phyloP scores from a whole-genome alignment of 2,329 filamentous ascomycete genomes.

The Neofusicoccum sp. region DNA sequence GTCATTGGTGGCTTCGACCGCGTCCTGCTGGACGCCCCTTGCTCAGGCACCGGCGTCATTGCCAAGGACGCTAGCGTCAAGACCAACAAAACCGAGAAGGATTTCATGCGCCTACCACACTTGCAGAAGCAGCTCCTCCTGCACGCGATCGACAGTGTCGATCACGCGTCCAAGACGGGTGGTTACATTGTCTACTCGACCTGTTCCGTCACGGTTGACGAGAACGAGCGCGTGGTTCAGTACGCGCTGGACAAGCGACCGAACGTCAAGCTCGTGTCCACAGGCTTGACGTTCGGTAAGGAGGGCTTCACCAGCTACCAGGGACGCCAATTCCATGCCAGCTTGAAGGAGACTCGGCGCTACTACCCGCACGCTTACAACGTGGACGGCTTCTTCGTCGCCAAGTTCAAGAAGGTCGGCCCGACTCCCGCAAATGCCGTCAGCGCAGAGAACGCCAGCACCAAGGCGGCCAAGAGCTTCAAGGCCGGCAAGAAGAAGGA shows the following conservation, averaged over 20 bases:
- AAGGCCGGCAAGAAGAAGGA: conserved; percentile 46
- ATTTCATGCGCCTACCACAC: conserved; percentile 92
- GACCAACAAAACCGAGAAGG: conserved; percentile 95
- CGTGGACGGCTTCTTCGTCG: conserved; percentile 97
- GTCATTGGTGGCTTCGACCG: conserved; percentile 96
- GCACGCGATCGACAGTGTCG: conserved; percentile 90
- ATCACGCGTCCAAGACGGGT: conserved; percentile 88
- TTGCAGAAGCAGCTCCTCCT: conserved; percentile 93
- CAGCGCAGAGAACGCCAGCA: conserved; percentile 28
- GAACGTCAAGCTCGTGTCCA: conserved; percentile 91
- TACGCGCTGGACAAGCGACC: conserved; percentile 90
- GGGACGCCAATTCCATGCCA: conserved; percentile 88
- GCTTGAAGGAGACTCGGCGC: conserved; percentile 77
- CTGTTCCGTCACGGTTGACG: conserved; percentile 90
- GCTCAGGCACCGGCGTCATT: conserved; percentile 96
- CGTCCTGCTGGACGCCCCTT: conserved; percentile 90
- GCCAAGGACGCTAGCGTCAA: conserved; percentile 96
- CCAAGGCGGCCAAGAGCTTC: conserved; percentile 36
- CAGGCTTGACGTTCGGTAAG: conserved; percentile 85
- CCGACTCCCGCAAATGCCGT: conserved; percentile 68
- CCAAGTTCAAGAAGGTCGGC: conserved; percentile 92
- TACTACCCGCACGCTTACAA: conserved; percentile 94
- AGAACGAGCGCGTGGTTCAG: conserved; percentile 91
- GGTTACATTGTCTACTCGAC: conserved; percentile 97
- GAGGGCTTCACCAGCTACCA: conserved; percentile 90